Conservation (phyloP, 805 yeast genomes). For the Candida tibetensis region DNA sequence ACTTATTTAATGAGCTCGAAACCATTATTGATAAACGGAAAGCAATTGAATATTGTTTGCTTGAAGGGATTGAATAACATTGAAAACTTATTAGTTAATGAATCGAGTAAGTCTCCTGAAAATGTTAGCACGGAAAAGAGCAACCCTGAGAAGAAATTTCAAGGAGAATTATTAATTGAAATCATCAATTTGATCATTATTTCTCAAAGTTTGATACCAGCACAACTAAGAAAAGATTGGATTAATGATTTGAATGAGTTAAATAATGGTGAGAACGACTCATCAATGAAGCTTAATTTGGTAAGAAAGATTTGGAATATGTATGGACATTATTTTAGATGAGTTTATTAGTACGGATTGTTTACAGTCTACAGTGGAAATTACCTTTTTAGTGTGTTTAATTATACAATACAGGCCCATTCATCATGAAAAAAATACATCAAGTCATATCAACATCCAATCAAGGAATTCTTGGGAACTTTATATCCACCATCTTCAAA, state of each 20-base stretch:
- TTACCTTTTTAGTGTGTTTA: neutral
- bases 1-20: slow-evolving; percentile 34
- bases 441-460: slow-evolving; percentile 7
- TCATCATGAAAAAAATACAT: neutral
- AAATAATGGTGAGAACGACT: slow-evolving; percentile 37
- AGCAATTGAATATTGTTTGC: slow-evolving; percentile 34
- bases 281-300: slow-evolving; percentile 43
- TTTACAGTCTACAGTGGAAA: neutral
- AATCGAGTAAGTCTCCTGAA: slow-evolving; percentile 7
- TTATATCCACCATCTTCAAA: slow-evolving; percentile 75
- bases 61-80: slow-evolving; percentile 52
- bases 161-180: slow-evolving; percentile 69
- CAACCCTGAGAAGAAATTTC: slow-evolving; percentile 17
- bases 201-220: slow-evolving; percentile 52
- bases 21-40: slow-evolving; percentile 31
- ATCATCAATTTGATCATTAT: slow-evolving; percentile 52
- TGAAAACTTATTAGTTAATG: slow-evolving; percentile 46
- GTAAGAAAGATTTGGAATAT: slow-evolving; percentile 61
- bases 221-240: slow-evolving; percentile 52
- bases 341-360: neutral
- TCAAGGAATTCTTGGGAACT: slow-evolving; percentile 39
- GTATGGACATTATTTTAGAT: slow-evolving; percentile 44
- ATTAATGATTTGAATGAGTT: slow-evolving; percentile 61
- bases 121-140: slow-evolving; percentile 21
- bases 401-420: neutral